A percentile compares a stretch with the other conserved stretches of the same genome.
These are phyloP conservation scores for Lentinula edodes DNA, from an alignment of 768 basidiomycete genomes.

Conservation along the genomic window DNA sequence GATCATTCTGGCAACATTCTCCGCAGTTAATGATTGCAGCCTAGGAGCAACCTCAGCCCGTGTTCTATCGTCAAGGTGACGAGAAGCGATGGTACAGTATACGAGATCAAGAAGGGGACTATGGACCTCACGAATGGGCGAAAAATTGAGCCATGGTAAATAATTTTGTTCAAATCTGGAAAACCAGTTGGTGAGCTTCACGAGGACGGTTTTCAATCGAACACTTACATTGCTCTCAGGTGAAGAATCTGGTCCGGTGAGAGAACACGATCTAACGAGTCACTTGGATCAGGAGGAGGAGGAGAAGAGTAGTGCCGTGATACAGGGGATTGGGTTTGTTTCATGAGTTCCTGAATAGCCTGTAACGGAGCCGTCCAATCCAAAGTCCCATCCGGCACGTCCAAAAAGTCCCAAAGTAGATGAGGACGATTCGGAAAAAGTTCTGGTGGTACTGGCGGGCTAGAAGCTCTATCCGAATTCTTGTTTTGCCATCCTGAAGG, in stretches of 20 bases:
- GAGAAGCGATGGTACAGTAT: conserved; percentile 35
- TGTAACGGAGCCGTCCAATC: conserved; percentile 36
- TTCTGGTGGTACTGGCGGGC: not conserved
- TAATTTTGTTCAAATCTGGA: conserved; percentile 34
- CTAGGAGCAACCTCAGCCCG: conserved; percentile 26
- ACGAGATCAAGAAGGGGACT: conserved; percentile 31
- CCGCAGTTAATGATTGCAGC: conserved; percentile 31
- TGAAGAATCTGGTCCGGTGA: conserved; percentile 24
- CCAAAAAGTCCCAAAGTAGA: conserved; percentile 31
- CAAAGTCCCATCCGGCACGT: conserved; percentile 14
- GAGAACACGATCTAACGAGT: conserved; percentile 21
- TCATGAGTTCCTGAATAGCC: conserved; percentile 33
- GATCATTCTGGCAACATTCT: conserved; percentile 31
- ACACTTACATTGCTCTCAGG: conserved; percentile 26
- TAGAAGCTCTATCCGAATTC: not conserved
- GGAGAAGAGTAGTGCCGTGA: conserved; percentile 12
- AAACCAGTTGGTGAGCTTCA: no score
- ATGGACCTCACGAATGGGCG: conserved; percentile 21
- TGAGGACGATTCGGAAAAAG: conserved; percentile 8
- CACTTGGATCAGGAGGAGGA: conserved; percentile 17
- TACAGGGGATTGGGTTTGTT: conserved; percentile 7
- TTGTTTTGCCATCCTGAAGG: not conserved
- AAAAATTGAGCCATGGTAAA: conserved; percentile 35
- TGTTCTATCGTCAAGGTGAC: conserved; percentile 28
- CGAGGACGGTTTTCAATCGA: not conserved